A percentile compares a stretch with the other conserved stretches of the same genome.
Conservation (phyloP, 805 yeast genomes). For the Nakazawaea ishiwadae region DNA sequence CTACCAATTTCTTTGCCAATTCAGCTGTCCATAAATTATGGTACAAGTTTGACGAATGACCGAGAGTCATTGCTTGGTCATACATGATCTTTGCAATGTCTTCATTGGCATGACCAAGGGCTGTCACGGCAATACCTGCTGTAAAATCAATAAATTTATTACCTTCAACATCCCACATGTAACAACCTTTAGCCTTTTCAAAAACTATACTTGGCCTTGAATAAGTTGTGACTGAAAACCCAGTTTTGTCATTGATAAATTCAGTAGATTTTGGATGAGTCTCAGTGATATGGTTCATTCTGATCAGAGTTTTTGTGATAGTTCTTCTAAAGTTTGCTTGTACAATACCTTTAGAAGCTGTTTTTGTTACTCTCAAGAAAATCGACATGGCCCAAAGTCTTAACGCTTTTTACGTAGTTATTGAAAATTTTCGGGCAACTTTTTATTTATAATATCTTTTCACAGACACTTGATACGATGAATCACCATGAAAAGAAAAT, state of each 20-base stretch:
- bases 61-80: slow-evolving; percentile 67
- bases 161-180: slow-evolving; percentile 75
- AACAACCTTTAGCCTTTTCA: slow-evolving; percentile 78
- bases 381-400: too few relatives aligned
- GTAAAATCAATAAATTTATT: slow-evolving; percentile 82
- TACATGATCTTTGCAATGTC: slow-evolving; percentile 65
- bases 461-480: background rate
- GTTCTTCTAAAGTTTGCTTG: background rate
- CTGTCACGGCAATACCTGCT: slow-evolving; percentile 97
- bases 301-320: background rate
- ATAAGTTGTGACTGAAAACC: slow-evolving; percentile 71
- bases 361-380: background rate
- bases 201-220: slow-evolving; percentile 74
- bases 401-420: too few relatives aligned
- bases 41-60: slow-evolving; percentile 84
- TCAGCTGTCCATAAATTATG: slow-evolving; percentile 82
- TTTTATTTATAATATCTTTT: background rate
- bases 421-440: too few relatives aligned
- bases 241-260: slow-evolving; percentile 40
- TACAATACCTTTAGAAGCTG: background rate
- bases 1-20: slow-evolving; percentile 66
- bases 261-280: slow-evolving; percentile 24
- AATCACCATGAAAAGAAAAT: background rate
- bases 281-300: slow-evolving; percentile 1
- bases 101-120: slow-evolving; percentile 81